Percentiles rank a stretch among this genome's conserved stretches.
phyloP scores from a whole-genome alignment of 805 yeast species.

The Ogataea thermomethanolica region DNA sequence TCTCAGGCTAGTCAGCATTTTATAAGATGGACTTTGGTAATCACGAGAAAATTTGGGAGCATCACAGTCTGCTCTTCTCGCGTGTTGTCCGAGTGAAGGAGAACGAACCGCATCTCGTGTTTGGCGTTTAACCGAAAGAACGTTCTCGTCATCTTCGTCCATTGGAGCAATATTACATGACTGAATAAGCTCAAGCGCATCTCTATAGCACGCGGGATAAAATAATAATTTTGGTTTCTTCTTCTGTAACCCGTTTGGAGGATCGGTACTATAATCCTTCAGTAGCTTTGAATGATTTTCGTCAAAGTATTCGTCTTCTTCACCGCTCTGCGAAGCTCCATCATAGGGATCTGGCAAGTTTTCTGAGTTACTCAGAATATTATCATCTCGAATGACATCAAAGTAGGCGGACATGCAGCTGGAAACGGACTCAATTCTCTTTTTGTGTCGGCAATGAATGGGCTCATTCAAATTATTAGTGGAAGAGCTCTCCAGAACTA shows the following conservation, averaged over 20 bases:
- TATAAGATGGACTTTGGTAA: conserved; percentile 4
- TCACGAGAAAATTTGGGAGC: neutral
- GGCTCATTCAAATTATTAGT: neutral
- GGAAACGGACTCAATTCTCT: neutral
- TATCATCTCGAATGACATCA: neutral
- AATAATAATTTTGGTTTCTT: conserved; percentile 1
- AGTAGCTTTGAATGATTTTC: too few relatives aligned
- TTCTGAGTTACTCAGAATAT: neutral
- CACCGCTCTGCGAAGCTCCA: too few relatives aligned
- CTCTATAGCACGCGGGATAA: conserved; percentile 1
- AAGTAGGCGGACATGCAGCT: neutral
- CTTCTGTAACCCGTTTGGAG: too few relatives aligned
- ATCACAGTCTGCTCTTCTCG: too few relatives aligned
- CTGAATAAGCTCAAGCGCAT: neutral
- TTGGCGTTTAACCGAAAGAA: too few relatives aligned
- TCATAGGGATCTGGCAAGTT: neutral
- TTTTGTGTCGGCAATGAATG: neutral
- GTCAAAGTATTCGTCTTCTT: too few relatives aligned
- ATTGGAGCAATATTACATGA: too few relatives aligned
- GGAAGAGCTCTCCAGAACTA: conserved; percentile 4
- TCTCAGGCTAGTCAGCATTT: conserved; percentile 7
- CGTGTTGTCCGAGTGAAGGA: neutral
- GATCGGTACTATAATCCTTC: too few relatives aligned
- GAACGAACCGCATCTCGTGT: neutral
- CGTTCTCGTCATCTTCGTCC: too few relatives aligned